A percentile compares a stretch with the other conserved stretches of the same genome.
Evolutionary conservation across 257 asterid species (phyloP).

Genomic region (Solanum bulbocastanum): DNA sequence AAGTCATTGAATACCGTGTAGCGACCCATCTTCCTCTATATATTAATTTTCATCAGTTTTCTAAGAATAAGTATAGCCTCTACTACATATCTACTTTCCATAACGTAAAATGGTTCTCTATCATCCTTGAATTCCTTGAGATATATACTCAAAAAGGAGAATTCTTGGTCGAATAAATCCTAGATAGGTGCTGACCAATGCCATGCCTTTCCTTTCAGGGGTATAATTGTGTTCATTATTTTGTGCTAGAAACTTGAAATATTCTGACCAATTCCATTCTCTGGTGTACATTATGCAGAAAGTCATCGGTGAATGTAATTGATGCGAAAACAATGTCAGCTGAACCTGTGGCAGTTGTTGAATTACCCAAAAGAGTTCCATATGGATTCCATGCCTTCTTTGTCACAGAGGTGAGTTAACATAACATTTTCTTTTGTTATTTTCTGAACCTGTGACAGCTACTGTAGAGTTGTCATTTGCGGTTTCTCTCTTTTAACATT

Average conservation of each 20-base stretch:
- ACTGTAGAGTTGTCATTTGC: background rate
- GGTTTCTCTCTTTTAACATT: background rate
- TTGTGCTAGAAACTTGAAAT: background rate
- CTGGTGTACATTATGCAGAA: constrained; percentile 31
- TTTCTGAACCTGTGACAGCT: no score
- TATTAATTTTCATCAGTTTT: background rate
- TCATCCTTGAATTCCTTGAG: background rate
- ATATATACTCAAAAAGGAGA: background rate
- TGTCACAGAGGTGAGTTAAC: constrained; percentile 57
- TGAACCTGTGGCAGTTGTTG: constrained; percentile 79
- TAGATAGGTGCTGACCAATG: background rate
- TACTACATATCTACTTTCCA: background rate
- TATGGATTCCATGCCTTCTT: constrained; percentile 94
- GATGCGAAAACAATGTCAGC: constrained; percentile 93
- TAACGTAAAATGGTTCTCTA: background rate
- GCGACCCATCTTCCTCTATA: background rate
- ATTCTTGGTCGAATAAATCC: background rate
- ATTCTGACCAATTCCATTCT: background rate
- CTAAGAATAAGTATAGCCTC: background rate
- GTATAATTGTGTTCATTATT: background rate
- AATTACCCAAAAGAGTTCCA: constrained; percentile 81
- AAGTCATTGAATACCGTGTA: background rate
- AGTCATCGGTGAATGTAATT: constrained; percentile 69
- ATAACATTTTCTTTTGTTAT: no score
- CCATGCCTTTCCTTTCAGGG: background rate